Evolutionary conservation across 176 grass and related monocot species (phyloP), one percentile per base, ranked within the genome.

Genomic region (Oryza coarctata): DNA sequence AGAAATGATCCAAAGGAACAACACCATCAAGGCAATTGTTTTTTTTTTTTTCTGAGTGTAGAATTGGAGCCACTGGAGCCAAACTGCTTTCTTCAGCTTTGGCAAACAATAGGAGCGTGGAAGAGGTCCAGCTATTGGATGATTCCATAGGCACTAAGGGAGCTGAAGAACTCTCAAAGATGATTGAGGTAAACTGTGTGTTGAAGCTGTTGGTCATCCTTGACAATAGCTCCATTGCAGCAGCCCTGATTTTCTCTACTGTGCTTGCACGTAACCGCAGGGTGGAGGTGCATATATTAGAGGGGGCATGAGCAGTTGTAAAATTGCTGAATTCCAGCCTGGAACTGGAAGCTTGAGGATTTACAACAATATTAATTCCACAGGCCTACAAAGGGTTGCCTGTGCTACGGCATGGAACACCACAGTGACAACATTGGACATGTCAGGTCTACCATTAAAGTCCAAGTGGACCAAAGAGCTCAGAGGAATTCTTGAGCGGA

Each of bases 61-160:
- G 82, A 67, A 93, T 98, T 63, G 90, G 87, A 49, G 80, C 79
- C 7, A 12, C 70, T 39, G 95, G 95, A 32, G 90, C 85, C 0
- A 87, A 66, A 32, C 65, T 91, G 76, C 92, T 98, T 23, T 90
- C 90, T 44, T 98, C 90, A 49, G 92, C 90, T 36, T 85, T 98
- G 86, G 75, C 81, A 70, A 90, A 82, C 52, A 94, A 95, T 79
- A 75, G 83, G 31, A 89, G 76, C 0, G 84, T 98, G 58, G 92
- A 98, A 86, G 95, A 98, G 69, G 62, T 98, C 52, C 95, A 94
- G 61, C 57, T 95, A 82, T 95, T 90, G 92, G 92, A 98, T 52
- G 92, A 98, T 63, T 93, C 90, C 34, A 89, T 93, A 13, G 86
- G 90, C 7, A 86, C 92, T 3, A 90, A 88, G 34, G 95, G 95